A percentile compares a stretch with the other conserved stretches of the same genome.
Evolutionary conservation across 441 rosid genomes (phyloP).

Genomic region (Hura crepitans): DNA sequence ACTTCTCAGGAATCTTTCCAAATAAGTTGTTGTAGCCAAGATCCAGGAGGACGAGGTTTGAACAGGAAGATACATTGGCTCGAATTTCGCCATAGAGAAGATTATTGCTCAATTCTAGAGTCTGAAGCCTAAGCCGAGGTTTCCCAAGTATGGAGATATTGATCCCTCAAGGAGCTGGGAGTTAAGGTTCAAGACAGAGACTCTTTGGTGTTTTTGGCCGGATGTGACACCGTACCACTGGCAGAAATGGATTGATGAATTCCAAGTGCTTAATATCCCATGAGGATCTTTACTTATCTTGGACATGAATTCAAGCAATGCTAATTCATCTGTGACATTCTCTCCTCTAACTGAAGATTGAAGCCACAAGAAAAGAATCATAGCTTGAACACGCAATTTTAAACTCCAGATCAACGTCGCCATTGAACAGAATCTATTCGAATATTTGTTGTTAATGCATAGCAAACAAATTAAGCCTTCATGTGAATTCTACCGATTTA

Average conservation of each 20-base stretch:
- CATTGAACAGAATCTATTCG: not conserved
- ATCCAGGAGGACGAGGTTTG: not conserved
- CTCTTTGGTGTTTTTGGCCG: slow-evolving; percentile 14
- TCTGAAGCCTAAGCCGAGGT: slow-evolving; percentile 13
- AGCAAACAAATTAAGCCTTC: no score
- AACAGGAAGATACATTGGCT: slow-evolving; percentile 5
- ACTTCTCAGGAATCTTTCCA: slow-evolving; percentile 7
- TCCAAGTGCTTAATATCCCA: slow-evolving; percentile 19
- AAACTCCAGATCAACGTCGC: not conserved
- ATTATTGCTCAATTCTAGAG: slow-evolving; percentile 1
- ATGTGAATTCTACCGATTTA: no score
- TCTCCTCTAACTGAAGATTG: slow-evolving; percentile 3
- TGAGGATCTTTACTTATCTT: slow-evolving; percentile 10
- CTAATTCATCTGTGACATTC: not conserved
- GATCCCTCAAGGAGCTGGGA: slow-evolving; percentile 13
- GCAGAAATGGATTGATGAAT: slow-evolving; percentile 21
- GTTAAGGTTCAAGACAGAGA: not conserved
- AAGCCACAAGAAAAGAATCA: not conserved
- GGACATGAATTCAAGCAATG: slow-evolving; percentile 19
- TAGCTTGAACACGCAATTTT: not conserved
- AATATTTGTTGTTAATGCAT: no score
- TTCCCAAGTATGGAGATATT: slow-evolving; percentile 8
- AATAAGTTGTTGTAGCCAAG: not conserved
- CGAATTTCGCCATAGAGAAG: slow-evolving; percentile 13
- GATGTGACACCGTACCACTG: slow-evolving; percentile 14